A percentile compares a stretch with the other conserved stretches of the same genome.
phyloP scores from a whole-genome alignment of 768 basidiomycete genomes.

The Boletus rubropictus region DNA sequence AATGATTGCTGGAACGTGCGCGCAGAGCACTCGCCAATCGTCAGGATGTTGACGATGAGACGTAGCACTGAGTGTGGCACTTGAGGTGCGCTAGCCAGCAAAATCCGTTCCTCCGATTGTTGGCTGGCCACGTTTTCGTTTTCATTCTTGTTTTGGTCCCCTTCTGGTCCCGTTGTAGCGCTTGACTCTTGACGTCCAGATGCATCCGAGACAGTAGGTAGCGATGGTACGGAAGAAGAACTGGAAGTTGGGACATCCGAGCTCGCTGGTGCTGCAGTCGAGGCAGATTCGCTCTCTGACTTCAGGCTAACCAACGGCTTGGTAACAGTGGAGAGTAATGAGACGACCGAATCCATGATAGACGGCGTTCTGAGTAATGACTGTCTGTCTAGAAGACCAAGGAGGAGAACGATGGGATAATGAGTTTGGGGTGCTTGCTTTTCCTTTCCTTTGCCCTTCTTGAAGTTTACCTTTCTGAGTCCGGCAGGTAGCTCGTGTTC shows the following conservation, averaged over 20 bases:
- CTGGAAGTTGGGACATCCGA: slow-evolving; percentile 13
- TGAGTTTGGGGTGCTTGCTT: slow-evolving; percentile 75
- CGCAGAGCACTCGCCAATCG: slow-evolving; percentile 94
- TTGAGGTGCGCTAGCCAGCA: slow-evolving; percentile 71
- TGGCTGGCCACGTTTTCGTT: slow-evolving; percentile 14
- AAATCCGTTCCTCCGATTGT: slow-evolving; percentile 36
- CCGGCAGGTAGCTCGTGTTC: slow-evolving; percentile 90
- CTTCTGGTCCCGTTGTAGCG: slow-evolving; percentile 10
- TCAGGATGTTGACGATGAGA: slow-evolving; percentile 93
- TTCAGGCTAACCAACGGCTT: slow-evolving; percentile 70
- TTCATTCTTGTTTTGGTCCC: slow-evolving; percentile 22
- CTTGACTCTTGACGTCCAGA: slow-evolving; percentile 13
- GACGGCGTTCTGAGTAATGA: slow-evolving; percentile 80
- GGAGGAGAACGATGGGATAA: slow-evolving; percentile 85
- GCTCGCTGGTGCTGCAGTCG: slow-evolving; percentile 17
- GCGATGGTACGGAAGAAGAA: slow-evolving; percentile 2
- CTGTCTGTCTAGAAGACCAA: slow-evolving; percentile 83
- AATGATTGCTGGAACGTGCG: slow-evolving; percentile 95
- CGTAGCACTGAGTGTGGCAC: slow-evolving; percentile 82
- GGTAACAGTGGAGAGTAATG: slow-evolving; percentile 82
- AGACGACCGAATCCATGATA: slow-evolving; percentile 90
- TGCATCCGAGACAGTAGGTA: slow-evolving; percentile 7
- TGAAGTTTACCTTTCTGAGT: slow-evolving; percentile 58
- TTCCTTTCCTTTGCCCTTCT: slow-evolving; percentile 96
- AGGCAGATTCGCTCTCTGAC: slow-evolving; percentile 35